Conservation (phyloP, 2,329 filamentous ascomycete species). For the Phaeoacremonium minimum region DNA sequence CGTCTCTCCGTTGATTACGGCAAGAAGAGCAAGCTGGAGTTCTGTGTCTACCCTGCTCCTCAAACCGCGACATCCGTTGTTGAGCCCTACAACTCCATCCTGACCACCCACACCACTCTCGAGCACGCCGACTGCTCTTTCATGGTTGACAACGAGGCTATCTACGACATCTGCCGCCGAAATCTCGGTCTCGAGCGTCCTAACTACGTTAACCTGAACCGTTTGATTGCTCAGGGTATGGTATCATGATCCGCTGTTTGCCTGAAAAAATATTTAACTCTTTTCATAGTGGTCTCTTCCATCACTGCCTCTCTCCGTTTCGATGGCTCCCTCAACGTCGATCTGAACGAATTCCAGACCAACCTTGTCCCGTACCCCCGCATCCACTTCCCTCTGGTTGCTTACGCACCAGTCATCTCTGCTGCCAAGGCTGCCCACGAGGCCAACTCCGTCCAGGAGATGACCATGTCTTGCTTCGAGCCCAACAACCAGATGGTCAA, state of each 20-base stretch:
- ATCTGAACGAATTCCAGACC: slow-evolving; percentile 99
- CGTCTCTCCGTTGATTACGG: slow-evolving; percentile 98
- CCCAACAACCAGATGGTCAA: slow-evolving; percentile 99
- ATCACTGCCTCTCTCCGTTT: slow-evolving; percentile 98
- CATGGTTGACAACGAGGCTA: slow-evolving; percentile 99
- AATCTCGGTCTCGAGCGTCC: slow-evolving; percentile 97
- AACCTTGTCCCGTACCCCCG: slow-evolving; percentile 98
- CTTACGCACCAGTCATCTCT: slow-evolving; percentile 91
- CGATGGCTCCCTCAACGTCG: slow-evolving; percentile 97
- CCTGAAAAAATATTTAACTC: slow-evolving; percentile 22
- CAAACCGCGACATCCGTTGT: slow-evolving; percentile 97
- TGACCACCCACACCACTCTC: slow-evolving; percentile 97
- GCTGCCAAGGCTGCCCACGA: slow-evolving; percentile 95
- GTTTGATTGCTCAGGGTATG: slow-evolving; percentile 90
- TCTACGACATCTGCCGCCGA: slow-evolving; percentile 98
- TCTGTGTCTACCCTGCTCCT: slow-evolving; percentile 97
- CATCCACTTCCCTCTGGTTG: slow-evolving; percentile 98
- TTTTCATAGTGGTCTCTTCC: slow-evolving; percentile 79
- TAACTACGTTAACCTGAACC: slow-evolving; percentile 98
- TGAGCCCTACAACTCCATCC: slow-evolving; percentile 99
- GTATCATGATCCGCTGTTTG: slow-evolving; percentile 7
- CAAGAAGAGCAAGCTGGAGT: slow-evolving; percentile 99
- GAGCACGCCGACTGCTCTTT: slow-evolving; percentile 99
- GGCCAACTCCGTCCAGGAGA: slow-evolving; percentile 96
- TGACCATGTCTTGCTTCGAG: slow-evolving; percentile 99